These are phyloP conservation scores for Mediolabrus comicus DNA, from an alignment of 108 stramenopile genomes.

Conservation along the genomic window DNA sequence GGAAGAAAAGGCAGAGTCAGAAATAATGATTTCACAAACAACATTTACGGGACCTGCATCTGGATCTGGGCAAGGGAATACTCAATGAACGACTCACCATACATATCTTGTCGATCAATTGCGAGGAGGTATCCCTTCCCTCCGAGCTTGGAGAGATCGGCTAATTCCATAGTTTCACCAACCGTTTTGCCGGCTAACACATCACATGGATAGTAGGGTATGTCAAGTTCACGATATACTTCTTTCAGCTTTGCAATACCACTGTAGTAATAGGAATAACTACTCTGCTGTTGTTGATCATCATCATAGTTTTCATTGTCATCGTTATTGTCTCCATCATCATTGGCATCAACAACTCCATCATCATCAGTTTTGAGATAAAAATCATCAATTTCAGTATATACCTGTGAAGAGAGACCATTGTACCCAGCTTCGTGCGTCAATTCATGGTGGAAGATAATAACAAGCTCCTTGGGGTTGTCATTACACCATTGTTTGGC, in stretches of 20 bases:
- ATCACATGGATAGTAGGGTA: constrained; percentile 58
- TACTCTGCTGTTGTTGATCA: constrained; percentile 5
- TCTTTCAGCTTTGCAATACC: constrained; percentile 44
- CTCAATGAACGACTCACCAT: constrained; percentile 31
- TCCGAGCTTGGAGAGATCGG: constrained; percentile 28
- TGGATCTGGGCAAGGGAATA: neutral
- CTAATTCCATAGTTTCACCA: constrained; percentile 53
- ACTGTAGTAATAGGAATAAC: constrained; percentile 15
- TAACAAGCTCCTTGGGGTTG: constrained; percentile 65
- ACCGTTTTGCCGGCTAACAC: constrained; percentile 57
- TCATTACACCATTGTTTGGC: constrained; percentile 60
- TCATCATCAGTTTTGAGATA: constrained; percentile 5
- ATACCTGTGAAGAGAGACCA: constrained; percentile 17
- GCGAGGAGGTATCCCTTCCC: constrained; percentile 64
- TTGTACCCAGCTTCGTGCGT: constrained; percentile 44
- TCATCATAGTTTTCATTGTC: neutral
- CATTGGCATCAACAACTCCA: constrained; percentile 4
- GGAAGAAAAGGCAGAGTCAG: neutral
- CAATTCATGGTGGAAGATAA: constrained; percentile 62
- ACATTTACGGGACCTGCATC: neutral
- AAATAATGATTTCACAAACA: neutral
- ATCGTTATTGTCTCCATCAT: constrained; percentile 5
- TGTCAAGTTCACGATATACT: constrained; percentile 49
- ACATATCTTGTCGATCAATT: constrained; percentile 66
- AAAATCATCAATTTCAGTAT: constrained; percentile 11